These are phyloP conservation scores for Suillus americanus DNA, from an alignment of 768 basidiomycete genomes.

Conservation along the genomic window DNA sequence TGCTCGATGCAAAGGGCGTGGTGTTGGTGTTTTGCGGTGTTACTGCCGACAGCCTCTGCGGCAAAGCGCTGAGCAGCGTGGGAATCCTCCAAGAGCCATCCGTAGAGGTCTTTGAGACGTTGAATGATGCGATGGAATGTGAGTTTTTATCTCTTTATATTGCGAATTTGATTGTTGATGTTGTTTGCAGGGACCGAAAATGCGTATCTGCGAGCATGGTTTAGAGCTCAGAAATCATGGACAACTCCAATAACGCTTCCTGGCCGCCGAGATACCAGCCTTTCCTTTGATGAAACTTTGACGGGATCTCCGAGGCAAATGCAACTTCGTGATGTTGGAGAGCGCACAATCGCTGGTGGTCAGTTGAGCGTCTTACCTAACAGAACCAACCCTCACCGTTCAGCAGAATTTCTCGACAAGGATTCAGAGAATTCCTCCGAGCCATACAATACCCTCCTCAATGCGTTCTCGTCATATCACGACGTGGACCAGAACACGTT, in stretches of 20 bases:
- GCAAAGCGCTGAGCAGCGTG: constrained; percentile 73
- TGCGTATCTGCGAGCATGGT: constrained; percentile 83
- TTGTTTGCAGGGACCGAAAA: constrained; percentile 82
- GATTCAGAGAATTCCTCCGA: constrained; percentile 42
- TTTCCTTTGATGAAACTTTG: constrained; percentile 40
- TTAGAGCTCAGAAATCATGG: constrained; percentile 63
- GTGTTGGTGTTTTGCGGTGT: constrained; percentile 90
- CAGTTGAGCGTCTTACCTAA: constrained; percentile 11
- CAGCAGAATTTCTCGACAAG: constrained; percentile 23
- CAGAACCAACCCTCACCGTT: constrained; percentile 2
- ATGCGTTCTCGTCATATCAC: constrained; percentile 77
- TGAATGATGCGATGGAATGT: constrained; percentile 95
- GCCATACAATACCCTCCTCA: constrained; percentile 73
- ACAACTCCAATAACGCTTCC: constrained; percentile 49
- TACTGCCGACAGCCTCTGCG: constrained; percentile 58
- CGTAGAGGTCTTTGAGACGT: constrained; percentile 78
- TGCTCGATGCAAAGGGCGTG: constrained; percentile 74
- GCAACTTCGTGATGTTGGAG: constrained; percentile 71
- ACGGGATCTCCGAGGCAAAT: constrained; percentile 65
- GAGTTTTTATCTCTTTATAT: constrained; percentile 26
- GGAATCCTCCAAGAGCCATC: constrained; percentile 73
- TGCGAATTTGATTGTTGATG: constrained; percentile 7
- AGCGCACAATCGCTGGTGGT: constrained; percentile 68
- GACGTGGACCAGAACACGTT: constrained; percentile 57
- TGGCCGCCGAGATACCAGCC: constrained; percentile 52